phyloP scores from a whole-genome alignment of 495 filamentous ascomycete species.

The Haplographium delicatum region DNA sequence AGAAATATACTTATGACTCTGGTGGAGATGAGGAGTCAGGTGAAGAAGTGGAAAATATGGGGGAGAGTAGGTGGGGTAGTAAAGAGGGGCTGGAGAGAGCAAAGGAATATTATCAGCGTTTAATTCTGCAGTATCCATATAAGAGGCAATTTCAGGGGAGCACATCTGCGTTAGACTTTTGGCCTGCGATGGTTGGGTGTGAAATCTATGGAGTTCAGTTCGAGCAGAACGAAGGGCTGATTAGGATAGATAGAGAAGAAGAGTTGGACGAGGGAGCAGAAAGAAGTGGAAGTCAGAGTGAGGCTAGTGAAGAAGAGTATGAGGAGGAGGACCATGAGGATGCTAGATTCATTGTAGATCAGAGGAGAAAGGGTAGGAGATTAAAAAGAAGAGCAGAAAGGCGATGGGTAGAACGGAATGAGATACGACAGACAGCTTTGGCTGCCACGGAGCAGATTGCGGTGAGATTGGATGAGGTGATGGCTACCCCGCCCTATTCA shows the following conservation, averaged over 20 bases:
- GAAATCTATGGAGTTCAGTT: conserved; percentile 59
- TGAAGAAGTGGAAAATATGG: not conserved
- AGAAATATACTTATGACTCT: conserved; percentile 3
- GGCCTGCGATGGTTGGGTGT: conserved; percentile 61
- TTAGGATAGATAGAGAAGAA: conserved; percentile 11
- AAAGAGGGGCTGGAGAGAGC: conserved; percentile 50
- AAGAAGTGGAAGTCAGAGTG: conserved; percentile 6
- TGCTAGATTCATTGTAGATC: not conserved
- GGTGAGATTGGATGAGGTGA: conserved; percentile 51
- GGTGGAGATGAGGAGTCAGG: conserved; percentile 1
- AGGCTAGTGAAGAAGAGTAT: not conserved
- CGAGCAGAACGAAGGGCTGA: conserved; percentile 32
- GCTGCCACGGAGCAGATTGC: conserved; percentile 48
- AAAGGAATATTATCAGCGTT: conserved; percentile 58
- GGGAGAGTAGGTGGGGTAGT: conserved; percentile 26
- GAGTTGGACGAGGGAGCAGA: conserved; percentile 11
- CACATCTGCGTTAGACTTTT: conserved; percentile 52
- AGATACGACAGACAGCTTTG: conserved; percentile 30
- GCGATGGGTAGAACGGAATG: conserved; percentile 14
- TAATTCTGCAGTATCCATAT: conserved; percentile 63
- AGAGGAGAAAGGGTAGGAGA: conserved; percentile 8
- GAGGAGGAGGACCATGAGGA: conserved; percentile 1
- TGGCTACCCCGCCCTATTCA: conserved; percentile 56
- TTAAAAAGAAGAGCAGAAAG: conserved; percentile 5
- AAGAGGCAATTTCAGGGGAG: conserved; percentile 38